A percentile compares a stretch with the other conserved stretches of the same genome.
Conservation (phyloP, 495 filamentous ascomycete genomes). For the Usnea hakonensis region DNA sequence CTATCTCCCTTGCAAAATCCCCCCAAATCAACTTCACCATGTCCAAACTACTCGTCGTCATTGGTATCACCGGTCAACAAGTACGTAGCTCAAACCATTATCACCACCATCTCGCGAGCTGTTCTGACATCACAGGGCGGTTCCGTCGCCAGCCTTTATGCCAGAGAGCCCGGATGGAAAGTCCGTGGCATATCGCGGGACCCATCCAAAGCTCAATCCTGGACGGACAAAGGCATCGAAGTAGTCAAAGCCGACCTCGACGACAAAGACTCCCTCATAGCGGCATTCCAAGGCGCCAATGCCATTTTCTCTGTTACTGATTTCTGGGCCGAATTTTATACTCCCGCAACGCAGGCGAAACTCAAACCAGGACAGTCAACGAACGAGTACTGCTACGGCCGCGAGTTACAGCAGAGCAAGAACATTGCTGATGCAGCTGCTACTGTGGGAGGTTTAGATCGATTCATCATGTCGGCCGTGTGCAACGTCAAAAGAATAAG, state of each 20-base stretch:
- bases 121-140: conserved; percentile 29
- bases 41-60: neutral
- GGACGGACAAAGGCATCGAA: conserved; percentile 36
- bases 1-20: neutral
- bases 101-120: neutral
- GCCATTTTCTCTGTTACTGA: conserved; percentile 47
- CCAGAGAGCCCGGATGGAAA: conserved; percentile 31
- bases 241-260: conserved; percentile 39
- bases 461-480: conserved; percentile 32
- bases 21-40: neutral
- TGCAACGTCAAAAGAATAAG: neutral
- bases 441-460: conserved; percentile 36
- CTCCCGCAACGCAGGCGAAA: conserved; percentile 23
- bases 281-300: conserved; percentile 39
- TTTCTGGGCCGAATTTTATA: conserved; percentile 35
- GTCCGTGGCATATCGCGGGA: conserved; percentile 40
- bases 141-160: conserved; percentile 37
- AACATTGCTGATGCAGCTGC: conserved; percentile 46
- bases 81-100: neutral
- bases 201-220: conserved; percentile 31
- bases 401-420: conserved; percentile 41
- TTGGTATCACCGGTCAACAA: neutral
- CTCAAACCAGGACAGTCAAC: conserved; percentile 28
- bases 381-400: conserved; percentile 39
- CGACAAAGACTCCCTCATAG: conserved; percentile 31